A percentile compares a stretch with the other conserved stretches of the same genome.
Conservation (phyloP, 1,284 basidiomycete species). For the Cerioporus squamosus region DNA sequence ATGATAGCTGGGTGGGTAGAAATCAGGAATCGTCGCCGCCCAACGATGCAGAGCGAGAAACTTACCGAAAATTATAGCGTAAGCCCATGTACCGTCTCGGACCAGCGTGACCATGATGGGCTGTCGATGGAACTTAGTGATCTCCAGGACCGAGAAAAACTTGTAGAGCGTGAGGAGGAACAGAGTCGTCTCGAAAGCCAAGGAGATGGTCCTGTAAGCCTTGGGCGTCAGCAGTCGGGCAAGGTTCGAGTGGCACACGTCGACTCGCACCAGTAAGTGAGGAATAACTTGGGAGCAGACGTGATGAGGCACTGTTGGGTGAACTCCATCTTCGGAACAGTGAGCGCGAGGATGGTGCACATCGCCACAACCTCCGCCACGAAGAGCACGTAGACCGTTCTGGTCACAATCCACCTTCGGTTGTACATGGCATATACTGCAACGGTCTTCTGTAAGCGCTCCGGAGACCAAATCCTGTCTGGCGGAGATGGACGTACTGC, state of each 20-base stretch:
- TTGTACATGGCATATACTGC: constrained; percentile 26
- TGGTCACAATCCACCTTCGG: constrained; percentile 12
- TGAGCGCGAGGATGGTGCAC: constrained; percentile 16
- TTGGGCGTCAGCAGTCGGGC: no score
- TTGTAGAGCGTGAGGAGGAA: constrained; percentile 13
- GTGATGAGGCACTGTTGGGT: constrained; percentile 15
- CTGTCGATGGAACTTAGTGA: background rate
- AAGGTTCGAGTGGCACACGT: no score
- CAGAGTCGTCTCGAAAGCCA: constrained; percentile 16
- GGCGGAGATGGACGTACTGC: constrained; percentile 9
- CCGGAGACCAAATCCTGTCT: background rate
- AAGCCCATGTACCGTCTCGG: constrained; percentile 18
- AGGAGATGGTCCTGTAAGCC: constrained; percentile 15
- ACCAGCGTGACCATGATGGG: constrained; percentile 10
- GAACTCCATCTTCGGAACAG: constrained; percentile 16
- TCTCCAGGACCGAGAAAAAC: background rate
- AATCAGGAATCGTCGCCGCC: background rate
- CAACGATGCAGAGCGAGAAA: background rate
- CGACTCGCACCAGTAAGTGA: constrained; percentile 15
- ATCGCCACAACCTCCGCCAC: constrained; percentile 17
- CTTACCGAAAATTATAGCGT: constrained; percentile 16
- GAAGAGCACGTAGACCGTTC: constrained; percentile 12
- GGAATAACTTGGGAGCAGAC: constrained; percentile 11
- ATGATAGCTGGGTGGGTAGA: constrained; percentile 5
- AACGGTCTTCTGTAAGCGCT: background rate